Base-by-base conservation (phyloP, 441 rosid species). In the Jatropha multifida region DNA sequence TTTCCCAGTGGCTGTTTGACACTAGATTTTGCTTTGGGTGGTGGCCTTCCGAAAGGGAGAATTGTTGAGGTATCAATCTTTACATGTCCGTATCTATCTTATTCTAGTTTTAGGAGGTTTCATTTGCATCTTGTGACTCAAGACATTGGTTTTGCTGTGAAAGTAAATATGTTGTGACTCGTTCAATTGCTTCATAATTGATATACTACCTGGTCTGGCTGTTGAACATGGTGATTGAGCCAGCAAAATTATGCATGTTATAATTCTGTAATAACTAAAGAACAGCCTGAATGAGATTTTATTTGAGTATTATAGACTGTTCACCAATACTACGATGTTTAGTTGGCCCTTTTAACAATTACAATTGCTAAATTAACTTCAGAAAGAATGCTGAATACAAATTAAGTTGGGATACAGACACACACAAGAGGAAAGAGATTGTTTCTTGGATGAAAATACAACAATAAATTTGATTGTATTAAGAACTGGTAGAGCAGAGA, bases 21-120 rank as follows among this genome's bases (percentile, higher is more conserved):
- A 0, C 88, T 94, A 74, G 98, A 94, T 90, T 89, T 91, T 81
- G 99, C 99, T 73, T 89, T 94, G 71, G 97, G 99, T 37, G 99
- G 99, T 64, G 99, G 99, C 59, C 86, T 91, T 78, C 98, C 99
- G 46, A 94, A 84, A 80, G 99, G 99, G 69, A 87, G 99, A 80
- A 86, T 94, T 83, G 97, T 94, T 17, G 99, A 94, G 97, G 98
- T 93, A 84, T 68, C 69, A 46, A 49, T 70, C 42, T 70, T 68
- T 65, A 1, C 58, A 18, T 51, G 46, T 68, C 40, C 40, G 18
- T 71, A 54, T 69, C 73, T 71, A 23, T 72, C 69, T 61, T 37
- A 42, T 60, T 65, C 59, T 69, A 8, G 37, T 32, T 67, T 55
- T 27, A 3, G 13, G 15, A 56, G 8, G 14, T 41, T 56, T 48